Percentiles rank a stretch among this genome's conserved stretches.
phyloP scores from a whole-genome alignment of 2,329 filamentous ascomycete genomes.

The Aureobasidium sp. region DNA sequence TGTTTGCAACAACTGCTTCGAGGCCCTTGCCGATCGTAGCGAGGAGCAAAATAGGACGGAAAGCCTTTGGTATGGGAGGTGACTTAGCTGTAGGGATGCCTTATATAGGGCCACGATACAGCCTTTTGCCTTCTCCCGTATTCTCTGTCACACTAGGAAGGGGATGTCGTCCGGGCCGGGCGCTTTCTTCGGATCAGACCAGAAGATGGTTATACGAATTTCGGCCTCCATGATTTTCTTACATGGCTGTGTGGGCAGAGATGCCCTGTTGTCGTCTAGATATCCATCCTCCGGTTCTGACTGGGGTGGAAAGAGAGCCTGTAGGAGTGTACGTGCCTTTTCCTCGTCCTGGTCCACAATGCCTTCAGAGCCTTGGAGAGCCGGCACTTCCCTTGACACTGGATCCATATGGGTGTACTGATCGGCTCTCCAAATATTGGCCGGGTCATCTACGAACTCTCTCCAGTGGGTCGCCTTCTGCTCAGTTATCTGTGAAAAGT shows the following conservation, averaged over 20 bases:
- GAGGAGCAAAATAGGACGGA: neutral
- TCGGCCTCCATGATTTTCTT: neutral
- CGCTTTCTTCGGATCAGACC: neutral
- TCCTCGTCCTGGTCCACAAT: neutral
- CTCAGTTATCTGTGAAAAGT: neutral
- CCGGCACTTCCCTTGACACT: neutral
- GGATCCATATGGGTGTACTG: neutral
- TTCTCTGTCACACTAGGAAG: neutral
- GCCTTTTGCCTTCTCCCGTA: neutral
- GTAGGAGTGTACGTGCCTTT: neutral
- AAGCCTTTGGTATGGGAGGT: neutral
- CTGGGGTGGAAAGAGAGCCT: neutral
- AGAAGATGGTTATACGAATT: neutral
- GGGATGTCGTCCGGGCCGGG: neutral
- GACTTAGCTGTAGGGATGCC: neutral
- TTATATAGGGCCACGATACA: neutral
- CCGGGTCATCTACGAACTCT: neutral
- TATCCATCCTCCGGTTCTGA: neutral
- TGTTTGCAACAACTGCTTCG: neutral
- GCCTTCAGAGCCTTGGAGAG: neutral
- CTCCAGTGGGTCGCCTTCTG: neutral
- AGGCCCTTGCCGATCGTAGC: neutral
- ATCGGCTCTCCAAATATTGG: neutral
- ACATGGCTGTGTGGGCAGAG: neutral
- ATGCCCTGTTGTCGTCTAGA: neutral